phyloP scores from a whole-genome alignment of 805 yeast genomes.

The Saccharomycopsis sp. region DNA sequence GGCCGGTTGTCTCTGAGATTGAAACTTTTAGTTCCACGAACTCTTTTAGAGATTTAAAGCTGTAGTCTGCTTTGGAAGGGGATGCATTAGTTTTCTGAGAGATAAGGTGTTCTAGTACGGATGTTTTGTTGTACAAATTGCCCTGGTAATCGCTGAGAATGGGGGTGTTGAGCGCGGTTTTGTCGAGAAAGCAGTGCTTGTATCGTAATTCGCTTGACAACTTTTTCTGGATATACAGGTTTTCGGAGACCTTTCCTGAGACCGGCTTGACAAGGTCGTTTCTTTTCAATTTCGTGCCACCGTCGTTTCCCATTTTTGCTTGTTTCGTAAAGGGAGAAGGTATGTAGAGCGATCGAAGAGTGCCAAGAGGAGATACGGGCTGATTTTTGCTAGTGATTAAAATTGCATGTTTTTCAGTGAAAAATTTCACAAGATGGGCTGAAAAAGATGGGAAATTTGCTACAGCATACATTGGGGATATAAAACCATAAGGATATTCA shows the following conservation, averaged over 20 bases:
- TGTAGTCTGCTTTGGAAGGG: constrained; percentile 10
- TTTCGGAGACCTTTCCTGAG: constrained; percentile 12
- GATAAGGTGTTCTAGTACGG: constrained; percentile 51
- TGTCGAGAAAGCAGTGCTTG: constrained; percentile 38
- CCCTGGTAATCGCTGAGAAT: constrained; percentile 70
- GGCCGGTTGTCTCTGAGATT: background rate
- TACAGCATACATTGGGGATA: no score
- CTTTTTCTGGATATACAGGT: constrained; percentile 6
- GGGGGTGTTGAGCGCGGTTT: constrained; percentile 38
- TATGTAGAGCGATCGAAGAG: no score
- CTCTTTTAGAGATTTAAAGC: constrained; percentile 33
- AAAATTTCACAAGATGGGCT: no score
- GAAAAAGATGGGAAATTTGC: no score
- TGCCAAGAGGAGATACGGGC: no score
- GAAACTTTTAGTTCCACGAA: constrained; percentile 32
- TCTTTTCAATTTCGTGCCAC: constrained; percentile 19
- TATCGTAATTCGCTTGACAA: constrained; percentile 2
- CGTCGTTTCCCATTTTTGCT: constrained; percentile 14
- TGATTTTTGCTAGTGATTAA: no score
- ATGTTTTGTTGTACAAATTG: constrained; percentile 53
- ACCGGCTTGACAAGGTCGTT: constrained; percentile 14
- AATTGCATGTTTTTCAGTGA: no score
- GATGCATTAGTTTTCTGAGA: constrained; percentile 27
- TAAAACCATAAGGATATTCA: background rate
- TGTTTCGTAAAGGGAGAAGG: background rate